A percentile compares a stretch with the other conserved stretches of the same genome.
Evolutionary conservation across 2,329 filamentous ascomycete genomes (phyloP).

Genomic region (Cladosporium sp.): DNA sequence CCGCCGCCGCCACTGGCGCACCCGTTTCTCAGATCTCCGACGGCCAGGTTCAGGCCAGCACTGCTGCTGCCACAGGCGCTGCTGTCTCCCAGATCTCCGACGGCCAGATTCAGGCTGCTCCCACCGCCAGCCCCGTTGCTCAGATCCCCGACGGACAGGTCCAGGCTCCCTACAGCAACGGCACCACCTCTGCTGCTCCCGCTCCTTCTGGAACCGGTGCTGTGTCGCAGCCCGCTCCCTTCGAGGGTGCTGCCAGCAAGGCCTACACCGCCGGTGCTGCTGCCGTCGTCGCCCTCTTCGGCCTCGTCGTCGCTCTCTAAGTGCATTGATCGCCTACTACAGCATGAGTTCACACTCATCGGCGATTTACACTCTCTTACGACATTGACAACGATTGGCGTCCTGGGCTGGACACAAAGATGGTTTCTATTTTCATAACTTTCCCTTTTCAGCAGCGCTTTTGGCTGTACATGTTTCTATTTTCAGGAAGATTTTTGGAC

Average conservation of each 20-base stretch:
- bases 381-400: neutral
- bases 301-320: slow-evolving; percentile 9
- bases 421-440: neutral
- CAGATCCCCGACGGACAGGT: slow-evolving; percentile 26
- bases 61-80: slow-evolving; percentile 14
- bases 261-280: slow-evolving; percentile 1
- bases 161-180: slow-evolving; percentile 16
- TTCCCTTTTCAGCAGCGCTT: neutral
- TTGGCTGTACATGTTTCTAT: slow-evolving; percentile 6
- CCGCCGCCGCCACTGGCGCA: slow-evolving; percentile 18
- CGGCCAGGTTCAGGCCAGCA: slow-evolving; percentile 28
- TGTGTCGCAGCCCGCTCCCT: slow-evolving; percentile 3
- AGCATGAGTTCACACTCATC: neutral
- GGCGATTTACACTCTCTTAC: neutral
- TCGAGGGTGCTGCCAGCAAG: slow-evolving; percentile 10
- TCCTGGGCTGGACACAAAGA: neutral
- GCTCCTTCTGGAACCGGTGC: slow-evolving; percentile 10
- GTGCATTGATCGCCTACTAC: neutral
- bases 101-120: slow-evolving; percentile 24
- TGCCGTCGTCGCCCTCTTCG: slow-evolving; percentile 26
- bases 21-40: slow-evolving; percentile 28
- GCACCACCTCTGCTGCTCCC: slow-evolving; percentile 4
- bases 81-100: slow-evolving; percentile 27
- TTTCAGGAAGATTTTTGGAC: neutral
- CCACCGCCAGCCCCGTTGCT: slow-evolving; percentile 7